Base-by-base conservation (phyloP, 2,329 filamentous ascomycete species). In the Calonectria multiphialidica region DNA sequence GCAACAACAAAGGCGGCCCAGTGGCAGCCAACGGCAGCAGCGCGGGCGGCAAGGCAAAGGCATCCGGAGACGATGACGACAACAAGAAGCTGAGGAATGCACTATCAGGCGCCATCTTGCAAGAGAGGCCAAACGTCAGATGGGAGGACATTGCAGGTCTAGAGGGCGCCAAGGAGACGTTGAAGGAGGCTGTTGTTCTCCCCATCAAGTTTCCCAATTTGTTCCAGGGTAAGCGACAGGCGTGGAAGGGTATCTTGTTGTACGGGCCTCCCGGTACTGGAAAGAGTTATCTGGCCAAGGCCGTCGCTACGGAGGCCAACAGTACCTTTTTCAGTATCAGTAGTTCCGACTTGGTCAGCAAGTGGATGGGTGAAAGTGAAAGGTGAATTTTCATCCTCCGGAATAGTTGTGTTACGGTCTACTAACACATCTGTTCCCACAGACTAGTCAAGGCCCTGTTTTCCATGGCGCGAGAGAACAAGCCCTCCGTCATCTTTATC, bases 281-380 rank as follows among this genome's bases (percentile, higher is more conserved):
- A 87, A 99, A 99, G 88, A 97, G 94, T 88, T 98, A 98, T 84
- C 88, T 99, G 66, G 97, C 97, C 74, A 99, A 98, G 85, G 97
- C 97, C 2, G 96, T 99, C 63, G 97, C 97, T 66, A 99, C 97
- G 21, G 97, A 99, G 85, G 97, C 97, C 71, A 98, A 99, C 85
- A 98, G 96, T 85, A 98, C 97, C 4, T 99, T 99, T 83, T 99
- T 99, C 90, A 98, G 95, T 81, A 96, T 99, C 77, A 98, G 95
- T 86, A 98, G 95, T 88, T 98, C 95, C 82, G 97, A 99, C 83
- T 84, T 99, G 84, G 97, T 99, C 73, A 98, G 95, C 84, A 99
- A 99, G 83, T 99, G 97, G 97, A 99, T 99, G 97, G 97, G 97
- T 87, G 97, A 99, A 86, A 97, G 94, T 88, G 97, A 99, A 91